Evolutionary conservation across 2,329 filamentous ascomycete species (phyloP), one percentile per base, ranked within the genome.

Genomic region (Colletotrichum sp.): DNA sequence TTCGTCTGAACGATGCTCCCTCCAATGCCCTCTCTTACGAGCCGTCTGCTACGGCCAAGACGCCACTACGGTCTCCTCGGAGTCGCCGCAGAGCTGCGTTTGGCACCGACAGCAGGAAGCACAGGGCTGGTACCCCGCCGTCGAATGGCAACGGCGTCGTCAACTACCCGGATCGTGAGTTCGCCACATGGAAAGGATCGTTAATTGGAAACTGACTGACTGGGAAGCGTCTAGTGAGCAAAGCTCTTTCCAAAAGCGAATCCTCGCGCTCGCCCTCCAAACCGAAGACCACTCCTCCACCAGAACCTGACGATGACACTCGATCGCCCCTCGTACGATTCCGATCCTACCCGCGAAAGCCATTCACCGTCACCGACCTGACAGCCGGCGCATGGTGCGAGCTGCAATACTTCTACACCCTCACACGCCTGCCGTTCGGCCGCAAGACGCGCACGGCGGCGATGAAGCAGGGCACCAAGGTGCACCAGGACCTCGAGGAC

Each of bases 311-410:
- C 26, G 77, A 82, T 13, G 86, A 88, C 67, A 81, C 78, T 3
- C 84, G 83, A 24, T 88, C 90, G 2, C 96, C 96, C 0, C 86
- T 98, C 3, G 90, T 95, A 77, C 92, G 94, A 39, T 98, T 98
- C 80, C 93, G 96, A 48, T 92, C 92, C 2, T 93, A 90, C 72
- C 95, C 95, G 0, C 93, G 90, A 81, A 96, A 95, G 82, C 92
- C 95, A 0, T 89, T 99, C 9, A 95, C 95, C 0, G 97, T 99
- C 2, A 96, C 95, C 4, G 97, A 99, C 83, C 86, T 99, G 28
- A 92, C 96, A 1, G 94, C 95, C 2, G 96, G 96, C 3, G 93
- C 96, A 9, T 99, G 97, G 97, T 99, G 97, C 83, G 96, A 99
- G 84, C 84, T 99, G 75, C 96, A 99, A 83, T 98, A 98, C 81